phyloP scores from a whole-genome alignment of 257 asterid genomes.

The Solanum infundibuliforme region DNA sequence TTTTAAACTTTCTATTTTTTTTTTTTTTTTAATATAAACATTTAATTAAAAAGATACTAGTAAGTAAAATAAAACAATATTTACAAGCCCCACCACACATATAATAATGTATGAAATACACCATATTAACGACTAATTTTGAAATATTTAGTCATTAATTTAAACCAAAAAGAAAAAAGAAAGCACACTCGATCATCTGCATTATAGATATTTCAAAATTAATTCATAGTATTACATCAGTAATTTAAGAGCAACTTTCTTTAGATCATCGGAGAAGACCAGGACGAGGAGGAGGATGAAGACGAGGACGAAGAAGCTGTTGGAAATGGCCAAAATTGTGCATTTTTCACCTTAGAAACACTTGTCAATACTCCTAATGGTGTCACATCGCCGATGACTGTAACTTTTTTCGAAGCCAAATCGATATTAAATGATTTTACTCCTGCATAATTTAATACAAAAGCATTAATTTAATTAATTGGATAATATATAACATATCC shows the following conservation, averaged over 20 bases:
- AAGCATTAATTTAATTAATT: background rate
- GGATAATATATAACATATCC: background rate
- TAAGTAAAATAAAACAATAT: background rate
- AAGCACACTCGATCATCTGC: background rate
- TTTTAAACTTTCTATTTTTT: background rate
- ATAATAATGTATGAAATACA: background rate
- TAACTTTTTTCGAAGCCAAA: conserved; percentile 68
- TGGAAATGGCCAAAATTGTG: conserved; percentile 72
- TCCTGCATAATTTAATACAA: conserved; percentile 29
- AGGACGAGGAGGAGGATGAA: conserved; percentile 14
- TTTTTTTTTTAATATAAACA: background rate
- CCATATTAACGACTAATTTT: background rate
- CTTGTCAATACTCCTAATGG: conserved; percentile 58
- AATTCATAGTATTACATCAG: background rate
- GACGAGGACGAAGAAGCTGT: conserved; percentile 13
- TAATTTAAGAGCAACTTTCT: conserved; percentile 8
- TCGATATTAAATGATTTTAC: conserved; percentile 72
- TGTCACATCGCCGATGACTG: conserved; percentile 58
- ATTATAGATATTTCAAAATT: background rate
- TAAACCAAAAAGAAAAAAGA: background rate
- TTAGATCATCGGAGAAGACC: background rate
- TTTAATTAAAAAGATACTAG: background rate
- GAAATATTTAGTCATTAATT: background rate
- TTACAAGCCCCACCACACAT: background rate
- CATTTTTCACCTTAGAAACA: conserved; percentile 71